Percentiles rank a stretch among this genome's conserved stretches.
Evolutionary conservation across 2,329 filamentous ascomycete species (phyloP).

Genomic region (Phaeosphaeria sp.): DNA sequence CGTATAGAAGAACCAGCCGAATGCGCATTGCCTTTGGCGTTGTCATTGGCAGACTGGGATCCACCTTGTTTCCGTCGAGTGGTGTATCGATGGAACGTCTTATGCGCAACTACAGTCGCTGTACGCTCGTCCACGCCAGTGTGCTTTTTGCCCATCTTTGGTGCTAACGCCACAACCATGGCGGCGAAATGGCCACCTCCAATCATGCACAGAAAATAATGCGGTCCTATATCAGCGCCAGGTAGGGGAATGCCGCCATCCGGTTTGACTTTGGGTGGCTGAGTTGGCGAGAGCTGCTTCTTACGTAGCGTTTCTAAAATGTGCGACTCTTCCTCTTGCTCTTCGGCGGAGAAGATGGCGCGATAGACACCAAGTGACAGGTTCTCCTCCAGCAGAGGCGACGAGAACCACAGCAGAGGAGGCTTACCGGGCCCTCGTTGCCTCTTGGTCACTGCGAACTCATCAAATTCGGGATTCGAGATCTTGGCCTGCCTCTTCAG

Average conservation of each 20-base stretch:
- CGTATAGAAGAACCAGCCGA: conserved; percentile 90
- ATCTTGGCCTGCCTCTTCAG: conserved; percentile 84
- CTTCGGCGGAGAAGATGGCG: conserved; percentile 75
- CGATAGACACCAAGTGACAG: conserved; percentile 86
- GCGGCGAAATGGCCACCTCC: conserved; percentile 96
- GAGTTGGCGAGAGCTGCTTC: conserved; percentile 76
- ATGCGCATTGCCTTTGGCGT: conserved; percentile 90
- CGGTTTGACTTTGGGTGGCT: conserved; percentile 55
- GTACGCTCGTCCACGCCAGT: conserved; percentile 79
- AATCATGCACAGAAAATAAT: conserved; percentile 98
- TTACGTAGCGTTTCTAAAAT: conserved; percentile 72
- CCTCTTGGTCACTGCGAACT: conserved; percentile 55
- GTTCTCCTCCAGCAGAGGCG: conserved; percentile 75
- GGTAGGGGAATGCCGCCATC: conserved; percentile 65
- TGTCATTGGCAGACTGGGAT: conserved; percentile 91
- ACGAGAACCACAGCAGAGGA: conserved; percentile 86
- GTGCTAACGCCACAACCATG: conserved; percentile 90
- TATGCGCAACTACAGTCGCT: conserved; percentile 88
- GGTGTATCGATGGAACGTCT: conserved; percentile 97
- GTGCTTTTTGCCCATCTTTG: conserved; percentile 74
- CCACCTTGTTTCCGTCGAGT: conserved; percentile 96
- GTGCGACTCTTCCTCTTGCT: conserved; percentile 68
- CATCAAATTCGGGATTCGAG: conserved; percentile 61
- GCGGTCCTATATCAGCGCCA: conserved; percentile 71
- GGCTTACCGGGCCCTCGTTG: conserved; percentile 68